These are phyloP conservation scores for Solanum hybrid DNA, from an alignment of 305 asterid genomes.

Conservation along the genomic window DNA sequence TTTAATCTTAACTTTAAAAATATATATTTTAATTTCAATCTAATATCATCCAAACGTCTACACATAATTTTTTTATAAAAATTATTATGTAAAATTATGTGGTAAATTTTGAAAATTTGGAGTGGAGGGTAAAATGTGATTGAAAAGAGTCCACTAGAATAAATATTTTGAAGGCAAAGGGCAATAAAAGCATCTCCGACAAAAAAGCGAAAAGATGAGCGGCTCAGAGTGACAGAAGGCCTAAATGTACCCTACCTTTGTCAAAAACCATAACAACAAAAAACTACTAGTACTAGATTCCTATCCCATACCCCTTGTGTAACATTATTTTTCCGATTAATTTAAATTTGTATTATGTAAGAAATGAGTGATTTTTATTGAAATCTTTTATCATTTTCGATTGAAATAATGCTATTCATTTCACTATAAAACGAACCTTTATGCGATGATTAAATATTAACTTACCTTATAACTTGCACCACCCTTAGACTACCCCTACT, in stretches of 20 bases:
- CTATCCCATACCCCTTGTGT: neutral
- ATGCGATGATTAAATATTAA: no score
- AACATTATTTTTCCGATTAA: neutral
- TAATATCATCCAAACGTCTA: neutral
- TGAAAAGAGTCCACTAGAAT: neutral
- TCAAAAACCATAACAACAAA: constrained; percentile 3
- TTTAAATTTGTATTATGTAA: neutral
- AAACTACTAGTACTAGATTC: neutral
- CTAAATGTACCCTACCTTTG: neutral
- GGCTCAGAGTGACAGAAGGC: neutral
- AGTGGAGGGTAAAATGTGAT: neutral
- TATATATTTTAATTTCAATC: neutral
- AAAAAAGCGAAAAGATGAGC: constrained; percentile 9
- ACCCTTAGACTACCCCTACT: neutral
- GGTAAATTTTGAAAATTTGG: neutral
- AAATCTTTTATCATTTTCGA: neutral
- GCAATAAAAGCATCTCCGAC: constrained; percentile 14
- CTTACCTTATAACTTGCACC: no score
- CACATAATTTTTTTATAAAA: neutral
- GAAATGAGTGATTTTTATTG: neutral
- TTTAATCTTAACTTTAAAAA: neutral
- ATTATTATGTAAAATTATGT: neutral
- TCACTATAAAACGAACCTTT: neutral
- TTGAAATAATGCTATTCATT: neutral
- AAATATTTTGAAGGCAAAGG: neutral